A percentile compares a stretch with the other conserved stretches of the same genome.
phyloP scores from a whole-genome alignment of 306 rosid genomes.

The Sicyos baderoa region DNA sequence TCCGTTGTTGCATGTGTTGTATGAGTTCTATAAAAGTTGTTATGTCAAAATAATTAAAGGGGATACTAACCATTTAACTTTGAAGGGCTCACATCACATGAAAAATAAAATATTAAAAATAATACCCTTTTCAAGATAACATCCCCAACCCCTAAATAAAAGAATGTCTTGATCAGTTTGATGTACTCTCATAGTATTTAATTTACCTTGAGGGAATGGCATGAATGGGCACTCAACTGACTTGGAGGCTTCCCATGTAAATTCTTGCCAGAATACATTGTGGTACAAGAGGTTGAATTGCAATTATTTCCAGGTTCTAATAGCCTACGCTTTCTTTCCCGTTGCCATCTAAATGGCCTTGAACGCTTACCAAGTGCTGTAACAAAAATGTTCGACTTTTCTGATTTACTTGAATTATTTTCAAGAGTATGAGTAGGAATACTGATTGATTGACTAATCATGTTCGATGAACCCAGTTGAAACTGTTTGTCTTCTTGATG shows the following conservation, averaged over 20 bases:
- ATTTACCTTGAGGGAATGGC: slow-evolving; percentile 16
- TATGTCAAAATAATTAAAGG: slow-evolving; percentile 9
- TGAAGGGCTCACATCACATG: neutral
- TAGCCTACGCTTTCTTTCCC: slow-evolving; percentile 40
- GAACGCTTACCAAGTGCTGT: slow-evolving; percentile 39
- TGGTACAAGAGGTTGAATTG: slow-evolving; percentile 14
- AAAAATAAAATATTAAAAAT: neutral
- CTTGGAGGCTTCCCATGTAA: slow-evolving; percentile 25
- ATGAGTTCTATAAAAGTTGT: neutral
- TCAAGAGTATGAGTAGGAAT: slow-evolving; percentile 12
- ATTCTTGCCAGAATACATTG: slow-evolving; percentile 15
- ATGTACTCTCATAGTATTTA: slow-evolving; percentile 1
- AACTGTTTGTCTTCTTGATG: slow-evolving; percentile 17
- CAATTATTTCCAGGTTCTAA: slow-evolving; percentile 27
- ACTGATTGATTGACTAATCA: slow-evolving; percentile 21
- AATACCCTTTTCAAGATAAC: neutral
- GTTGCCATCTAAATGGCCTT: slow-evolving; percentile 73
- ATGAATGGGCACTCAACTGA: slow-evolving; percentile 15
- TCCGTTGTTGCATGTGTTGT: neutral
- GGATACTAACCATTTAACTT: neutral
- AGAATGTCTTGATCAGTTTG: neutral
- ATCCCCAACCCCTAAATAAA: neutral
- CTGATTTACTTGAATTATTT: slow-evolving; percentile 22
- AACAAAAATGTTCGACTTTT: slow-evolving; percentile 23
- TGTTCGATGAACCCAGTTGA: slow-evolving; percentile 26